These are phyloP conservation scores for slime mould (Dictyostelium discoideum) DNA, from an alignment of 78 protist species.

Conservation along the genomic window DNA sequence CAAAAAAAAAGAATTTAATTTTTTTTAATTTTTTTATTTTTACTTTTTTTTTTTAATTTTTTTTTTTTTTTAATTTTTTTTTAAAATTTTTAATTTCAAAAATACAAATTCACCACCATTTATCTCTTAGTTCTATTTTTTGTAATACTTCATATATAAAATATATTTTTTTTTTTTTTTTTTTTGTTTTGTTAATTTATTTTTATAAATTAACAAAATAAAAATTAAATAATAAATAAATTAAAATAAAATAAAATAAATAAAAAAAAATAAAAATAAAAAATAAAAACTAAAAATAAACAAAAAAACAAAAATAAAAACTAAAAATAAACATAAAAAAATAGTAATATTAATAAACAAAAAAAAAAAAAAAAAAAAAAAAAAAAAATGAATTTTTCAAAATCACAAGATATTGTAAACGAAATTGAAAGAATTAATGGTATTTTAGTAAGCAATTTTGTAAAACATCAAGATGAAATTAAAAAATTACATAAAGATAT, in stretches of 20 bases:
- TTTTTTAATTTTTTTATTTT: too few species aligned
- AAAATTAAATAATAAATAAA: too few species aligned
- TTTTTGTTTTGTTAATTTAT: neutral
- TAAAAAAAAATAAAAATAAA: neutral
- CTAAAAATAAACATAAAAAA: neutral
- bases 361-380: neutral
- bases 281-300: too few species aligned
- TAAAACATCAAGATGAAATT: slow-evolving; percentile 68
- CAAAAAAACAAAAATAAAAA: neutral
- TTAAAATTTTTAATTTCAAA: neutral
- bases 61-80: too few species aligned
- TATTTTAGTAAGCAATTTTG: slow-evolving; percentile 12
- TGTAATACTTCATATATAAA: neutral
- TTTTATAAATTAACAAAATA: neutral
- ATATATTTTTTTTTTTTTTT: neutral
- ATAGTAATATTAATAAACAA: neutral
- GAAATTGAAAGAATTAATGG: slow-evolving; percentile 66
- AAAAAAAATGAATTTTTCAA: neutral
- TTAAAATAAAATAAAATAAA: neutral
- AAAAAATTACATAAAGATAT: slow-evolving; percentile 13
- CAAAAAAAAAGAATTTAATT: too few species aligned
- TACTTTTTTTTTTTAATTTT: too few species aligned
- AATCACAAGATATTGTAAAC: slow-evolving; percentile 23
- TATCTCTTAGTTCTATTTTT: neutral
- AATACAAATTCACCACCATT: neutral